phyloP scores from a whole-genome alignment of 495 filamentous ascomycete species.

The Daldinia loculata region DNA sequence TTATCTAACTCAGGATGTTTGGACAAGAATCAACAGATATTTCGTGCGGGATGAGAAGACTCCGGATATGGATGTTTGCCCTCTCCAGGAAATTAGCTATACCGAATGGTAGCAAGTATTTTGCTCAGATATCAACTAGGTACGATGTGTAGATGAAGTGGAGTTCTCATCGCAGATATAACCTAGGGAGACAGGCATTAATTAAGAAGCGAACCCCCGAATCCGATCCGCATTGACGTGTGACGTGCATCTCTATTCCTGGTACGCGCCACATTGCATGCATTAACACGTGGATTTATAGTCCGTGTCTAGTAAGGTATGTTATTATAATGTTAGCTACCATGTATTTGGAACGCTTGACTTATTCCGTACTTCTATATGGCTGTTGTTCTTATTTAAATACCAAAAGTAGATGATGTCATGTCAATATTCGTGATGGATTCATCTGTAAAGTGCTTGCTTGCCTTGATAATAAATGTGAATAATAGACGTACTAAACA shows the following conservation, averaged over 20 bases:
- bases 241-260: conserved; percentile 16
- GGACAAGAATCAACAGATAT: background rate
- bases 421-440: background rate
- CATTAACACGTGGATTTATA: background rate
- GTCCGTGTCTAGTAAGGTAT: background rate
- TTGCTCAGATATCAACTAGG: too few relatives aligned
- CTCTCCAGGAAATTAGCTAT: background rate
- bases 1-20: background rate
- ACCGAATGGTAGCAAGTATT: too few relatives aligned
- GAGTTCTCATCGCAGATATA: background rate
- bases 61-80: background rate
- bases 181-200: background rate
- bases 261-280: background rate
- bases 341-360: background rate
- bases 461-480: background rate
- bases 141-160: background rate
- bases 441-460: background rate
- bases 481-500: too few relatives aligned
- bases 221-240: conserved; percentile 16
- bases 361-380: background rate
- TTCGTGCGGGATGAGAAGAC: background rate
- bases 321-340: background rate
- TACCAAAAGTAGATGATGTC: background rate
- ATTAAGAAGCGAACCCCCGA: conserved; percentile 2
- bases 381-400: too few relatives aligned